Evolutionary conservation across 768 basidiomycete genomes (phyloP), one percentile per base, ranked within the genome.

Genomic region (Gyrodon lividus): DNA sequence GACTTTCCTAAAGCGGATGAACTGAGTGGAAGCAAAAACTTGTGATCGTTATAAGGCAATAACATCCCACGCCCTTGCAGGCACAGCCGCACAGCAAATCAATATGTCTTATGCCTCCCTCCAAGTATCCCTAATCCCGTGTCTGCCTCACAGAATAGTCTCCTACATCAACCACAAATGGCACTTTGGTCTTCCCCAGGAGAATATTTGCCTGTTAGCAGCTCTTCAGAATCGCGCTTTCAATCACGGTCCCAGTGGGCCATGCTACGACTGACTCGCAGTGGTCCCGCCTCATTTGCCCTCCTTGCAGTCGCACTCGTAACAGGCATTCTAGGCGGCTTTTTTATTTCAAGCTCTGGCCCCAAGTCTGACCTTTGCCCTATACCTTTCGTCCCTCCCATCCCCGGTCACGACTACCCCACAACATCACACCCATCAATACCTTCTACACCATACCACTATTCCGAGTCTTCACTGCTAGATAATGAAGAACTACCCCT

Each of bases 401-500:
- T 14, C 5, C 17, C 24, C 23, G 30, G 53, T 19, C 40, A 49
- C n/a, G 5, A 12, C 17, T 39, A 35, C 24, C 52, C 47, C 8
- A 35, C 46, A 26, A 35, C n/a, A 3, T 19, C 39, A 5, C 41
- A 48, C 24, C 40, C 22, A 1, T 47, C 49, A 37, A 33, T 38
- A 46, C 20, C 31, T 30, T 1, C 17, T 20, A 37, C 19, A 19
- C 43, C 43, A 14, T 22, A 28, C 40, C 44, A 46, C 16, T 39
- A 40, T 7, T 6, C 30, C n/a, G 40, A 44, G 13, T 54, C 39
- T 13, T 57, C 55, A 3, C 48, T 61, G 48, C 47, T 54, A 41
- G 62, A 23, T 47, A 53, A 50, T 23, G 59, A 62, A 19, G 57
- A 65, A 37, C 55, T 66, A 47, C 65, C 62, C 41, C 59, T 71